These are phyloP conservation scores for Claviceps spartinae DNA, from an alignment of 2,329 filamentous ascomycete species.

Conservation along the genomic window DNA sequence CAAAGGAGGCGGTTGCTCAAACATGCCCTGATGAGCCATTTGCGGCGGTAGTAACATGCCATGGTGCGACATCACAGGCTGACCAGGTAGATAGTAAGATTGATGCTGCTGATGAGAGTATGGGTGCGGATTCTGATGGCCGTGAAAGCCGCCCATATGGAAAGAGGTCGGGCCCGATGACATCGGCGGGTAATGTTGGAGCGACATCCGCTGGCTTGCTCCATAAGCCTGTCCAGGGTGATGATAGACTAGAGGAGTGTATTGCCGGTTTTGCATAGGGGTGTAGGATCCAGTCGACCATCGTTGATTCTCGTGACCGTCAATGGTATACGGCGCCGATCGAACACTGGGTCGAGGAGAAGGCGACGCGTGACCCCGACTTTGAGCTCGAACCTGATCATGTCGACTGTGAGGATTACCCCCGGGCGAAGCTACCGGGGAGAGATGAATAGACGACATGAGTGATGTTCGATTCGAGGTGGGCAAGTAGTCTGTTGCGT, in stretches of 20 bases:
- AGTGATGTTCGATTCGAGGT: conserved; percentile 55
- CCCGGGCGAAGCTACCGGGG: conserved; percentile 57
- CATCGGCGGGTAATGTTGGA: conserved; percentile 16
- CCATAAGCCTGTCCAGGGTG: conserved; percentile 44
- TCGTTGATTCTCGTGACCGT: conserved; percentile 53
- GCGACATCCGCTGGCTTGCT: conserved; percentile 41
- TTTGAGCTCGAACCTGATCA: conserved; percentile 49
- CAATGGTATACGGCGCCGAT: conserved; percentile 57
- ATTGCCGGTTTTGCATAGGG: conserved; percentile 38
- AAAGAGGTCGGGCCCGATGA: conserved; percentile 29
- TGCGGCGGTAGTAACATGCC: conserved; percentile 42
- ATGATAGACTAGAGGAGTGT: conserved; percentile 50
- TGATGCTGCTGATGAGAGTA: conserved; percentile 23
- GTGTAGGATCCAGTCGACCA: conserved; percentile 69
- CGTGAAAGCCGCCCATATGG: conserved; percentile 41
- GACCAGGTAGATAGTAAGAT: conserved; percentile 40
- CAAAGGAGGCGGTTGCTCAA: conserved; percentile 46
- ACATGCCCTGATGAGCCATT: conserved; percentile 36
- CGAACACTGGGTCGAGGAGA: conserved; percentile 55
- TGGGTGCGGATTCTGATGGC: neutral
- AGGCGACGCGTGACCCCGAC: conserved; percentile 57
- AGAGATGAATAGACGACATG: conserved; percentile 57
- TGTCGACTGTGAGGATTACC: conserved; percentile 48
- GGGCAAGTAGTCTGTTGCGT: conserved; percentile 52
- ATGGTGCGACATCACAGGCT: conserved; percentile 37